Conservation (phyloP, 116 monocot species). For the Iris pallida region DNA sequence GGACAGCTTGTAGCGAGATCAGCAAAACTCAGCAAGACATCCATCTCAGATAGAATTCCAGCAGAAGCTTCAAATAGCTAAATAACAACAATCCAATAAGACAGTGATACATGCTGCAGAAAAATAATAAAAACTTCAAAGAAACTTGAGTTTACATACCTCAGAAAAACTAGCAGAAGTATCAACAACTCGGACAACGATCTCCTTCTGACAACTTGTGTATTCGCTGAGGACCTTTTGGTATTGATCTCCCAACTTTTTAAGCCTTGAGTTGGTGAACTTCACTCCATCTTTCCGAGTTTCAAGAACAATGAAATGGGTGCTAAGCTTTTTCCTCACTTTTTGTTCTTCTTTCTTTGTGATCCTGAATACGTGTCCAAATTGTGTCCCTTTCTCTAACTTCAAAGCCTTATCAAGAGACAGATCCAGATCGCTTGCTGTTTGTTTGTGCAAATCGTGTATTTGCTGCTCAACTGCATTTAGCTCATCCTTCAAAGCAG, state of each 20-base stretch:
- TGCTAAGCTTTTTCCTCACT: conserved; percentile 75
- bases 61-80: conserved; percentile 75
- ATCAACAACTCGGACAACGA: conserved; percentile 73
- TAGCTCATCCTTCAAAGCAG: conserved; percentile 62
- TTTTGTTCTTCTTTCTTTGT: conserved; percentile 99
- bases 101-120: background rate
- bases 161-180: conserved; percentile 73
- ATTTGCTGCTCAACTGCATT: conserved; percentile 59
- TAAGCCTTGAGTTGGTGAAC: conserved; percentile 84
- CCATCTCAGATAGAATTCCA: conserved; percentile 76
- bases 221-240: conserved; percentile 68
- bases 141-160: conserved; percentile 30
- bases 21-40: conserved; percentile 91
- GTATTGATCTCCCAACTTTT: conserved; percentile 78
- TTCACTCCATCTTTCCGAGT: conserved; percentile 98
- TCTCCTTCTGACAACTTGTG: conserved; percentile 61
- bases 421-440: conserved; percentile 84
- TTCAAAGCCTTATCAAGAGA: conserved; percentile 78
- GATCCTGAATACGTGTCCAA: conserved; percentile 96
- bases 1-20: conserved; percentile 83
- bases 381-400: conserved; percentile 83
- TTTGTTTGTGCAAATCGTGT: conserved; percentile 63
- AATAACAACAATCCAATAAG: background rate
- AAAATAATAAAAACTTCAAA: conserved; percentile 3
- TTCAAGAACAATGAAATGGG: conserved; percentile 75